These are phyloP conservation scores for Hypsizygus marmoreus DNA, from an alignment of 768 basidiomycete species.

Conservation along the genomic window DNA sequence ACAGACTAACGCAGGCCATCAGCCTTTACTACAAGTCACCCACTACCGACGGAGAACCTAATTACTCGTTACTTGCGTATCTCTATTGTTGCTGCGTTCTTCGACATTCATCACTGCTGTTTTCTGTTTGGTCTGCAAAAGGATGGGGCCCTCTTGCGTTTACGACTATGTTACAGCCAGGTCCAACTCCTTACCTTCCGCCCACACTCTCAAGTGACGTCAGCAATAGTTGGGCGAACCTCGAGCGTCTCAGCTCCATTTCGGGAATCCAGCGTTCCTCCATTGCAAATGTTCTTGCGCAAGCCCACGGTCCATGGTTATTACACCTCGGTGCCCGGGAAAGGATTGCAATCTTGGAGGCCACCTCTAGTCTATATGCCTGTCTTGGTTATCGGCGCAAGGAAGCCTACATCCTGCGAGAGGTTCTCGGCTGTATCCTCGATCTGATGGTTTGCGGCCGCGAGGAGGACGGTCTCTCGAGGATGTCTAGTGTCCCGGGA, in stretches of 20 bases:
- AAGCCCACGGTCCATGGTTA: conserved; percentile 87
- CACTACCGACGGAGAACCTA: conserved; percentile 54
- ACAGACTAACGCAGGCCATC: conserved; percentile 70
- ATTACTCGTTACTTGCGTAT: conserved; percentile 64
- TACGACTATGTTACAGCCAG: conserved; percentile 71
- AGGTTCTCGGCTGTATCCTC: conserved; percentile 81
- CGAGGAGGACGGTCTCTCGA: conserved; percentile 63
- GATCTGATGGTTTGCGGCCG: conserved; percentile 86
- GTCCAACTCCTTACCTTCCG: conserved; percentile 58
- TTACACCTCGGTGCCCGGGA: conserved; percentile 77
- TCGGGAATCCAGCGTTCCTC: conserved; percentile 72
- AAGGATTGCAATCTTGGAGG: conserved; percentile 69
- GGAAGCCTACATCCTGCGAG: conserved; percentile 84
- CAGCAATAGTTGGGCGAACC: conserved; percentile 45
- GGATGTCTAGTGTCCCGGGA: conserved; percentile 39
- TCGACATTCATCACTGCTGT: conserved; percentile 72
- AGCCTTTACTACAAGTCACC: conserved; percentile 64
- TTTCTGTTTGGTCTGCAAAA: conserved; percentile 82
- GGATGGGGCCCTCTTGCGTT: conserved; percentile 85
- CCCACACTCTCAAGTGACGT: conserved; percentile 54
- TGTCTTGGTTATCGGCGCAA: conserved; percentile 85
- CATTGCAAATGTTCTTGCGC: conserved; percentile 66
- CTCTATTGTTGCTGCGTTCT: conserved; percentile 70
- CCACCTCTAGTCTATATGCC: conserved; percentile 73
- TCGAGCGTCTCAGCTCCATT: conserved; percentile 66